phyloP scores from a whole-genome alignment of 257 asterid genomes.

The Capsicum baccatum region DNA sequence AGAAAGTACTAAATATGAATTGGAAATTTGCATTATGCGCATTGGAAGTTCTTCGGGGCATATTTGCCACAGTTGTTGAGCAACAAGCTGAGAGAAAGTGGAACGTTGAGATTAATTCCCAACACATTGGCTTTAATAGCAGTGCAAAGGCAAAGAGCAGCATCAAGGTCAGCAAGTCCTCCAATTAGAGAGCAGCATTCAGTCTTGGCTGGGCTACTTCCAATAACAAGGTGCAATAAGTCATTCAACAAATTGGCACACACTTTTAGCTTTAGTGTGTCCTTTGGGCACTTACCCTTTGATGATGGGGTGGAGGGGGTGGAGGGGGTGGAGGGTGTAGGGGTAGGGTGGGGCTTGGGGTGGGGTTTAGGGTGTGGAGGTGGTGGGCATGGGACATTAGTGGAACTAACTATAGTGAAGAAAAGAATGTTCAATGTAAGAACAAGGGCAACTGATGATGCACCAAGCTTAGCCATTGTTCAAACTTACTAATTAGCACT shows the following conservation, averaged over 20 bases:
- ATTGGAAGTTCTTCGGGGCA: conserved; percentile 24
- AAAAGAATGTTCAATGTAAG: conserved; percentile 35
- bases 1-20: not conserved
- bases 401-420: conserved; percentile 40
- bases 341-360: conserved; percentile 28
- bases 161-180: conserved; percentile 35
- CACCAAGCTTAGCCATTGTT: conserved; percentile 27
- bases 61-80: conserved; percentile 38
- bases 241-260: conserved; percentile 30
- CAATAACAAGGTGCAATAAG: conserved; percentile 27
- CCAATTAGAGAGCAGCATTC: conserved; percentile 31
- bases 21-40: conserved; percentile 19
- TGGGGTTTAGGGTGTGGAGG: conserved; percentile 17
- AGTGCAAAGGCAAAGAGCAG: conserved; percentile 46
- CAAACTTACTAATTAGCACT: not conserved
- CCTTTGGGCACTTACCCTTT: conserved; percentile 30
- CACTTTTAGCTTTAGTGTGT: conserved; percentile 29
- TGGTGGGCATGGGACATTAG: conserved; percentile 34
- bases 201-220: conserved; percentile 23
- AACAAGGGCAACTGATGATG: conserved; percentile 27
- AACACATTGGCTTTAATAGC: conserved; percentile 33
- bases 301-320: conserved; percentile 7
- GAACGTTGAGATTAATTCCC: conserved; percentile 32
- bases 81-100: conserved; percentile 31
- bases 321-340: not conserved